A percentile compares a stretch with the other conserved stretches of the same genome.
phyloP scores from a whole-genome alignment of 2,329 filamentous ascomycete genomes.

The Penicillium sp. region DNA sequence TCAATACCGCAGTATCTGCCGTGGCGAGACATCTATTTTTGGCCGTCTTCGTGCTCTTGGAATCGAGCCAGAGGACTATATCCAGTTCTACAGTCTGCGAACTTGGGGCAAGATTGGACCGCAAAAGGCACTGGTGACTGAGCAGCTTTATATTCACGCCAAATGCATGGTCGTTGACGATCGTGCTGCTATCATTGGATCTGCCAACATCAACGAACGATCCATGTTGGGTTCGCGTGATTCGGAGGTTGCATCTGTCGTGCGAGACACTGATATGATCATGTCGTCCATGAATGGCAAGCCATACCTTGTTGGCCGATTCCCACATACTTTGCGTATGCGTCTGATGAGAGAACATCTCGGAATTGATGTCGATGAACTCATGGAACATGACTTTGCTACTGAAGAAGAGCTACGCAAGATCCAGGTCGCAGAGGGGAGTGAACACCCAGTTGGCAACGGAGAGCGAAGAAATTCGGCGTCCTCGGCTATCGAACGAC shows the following conservation, averaged over 20 bases:
- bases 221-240: constrained; percentile 91
- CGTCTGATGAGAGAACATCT: constrained; percentile 95
- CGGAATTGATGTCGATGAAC: constrained; percentile 89
- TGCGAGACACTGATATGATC: constrained; percentile 90
- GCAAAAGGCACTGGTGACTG: constrained; percentile 79
- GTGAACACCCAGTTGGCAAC: constrained; percentile 21
- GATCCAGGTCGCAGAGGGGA: constrained; percentile 58
- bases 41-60: constrained; percentile 73
- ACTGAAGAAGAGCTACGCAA: constrained; percentile 63
- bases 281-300: constrained; percentile 87
- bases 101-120: constrained; percentile 89
- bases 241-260: constrained; percentile 85
- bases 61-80: constrained; percentile 92
- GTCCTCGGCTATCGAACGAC: constrained; percentile 37
- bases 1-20: constrained; percentile 93
- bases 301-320: constrained; percentile 86
- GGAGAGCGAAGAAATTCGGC: constrained; percentile 30
- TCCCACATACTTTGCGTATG: constrained; percentile 88
- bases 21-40: constrained; percentile 89
- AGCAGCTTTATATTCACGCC: constrained; percentile 97
- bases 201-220: constrained; percentile 97
- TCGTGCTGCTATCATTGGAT: constrained; percentile 87
- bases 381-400: constrained; percentile 74
- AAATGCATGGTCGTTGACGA: constrained; percentile 97
- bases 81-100: constrained; percentile 88